These are phyloP conservation scores for Fusarium sp. DNA, from an alignment of 2,329 filamentous ascomycete genomes.

Conservation along the genomic window DNA sequence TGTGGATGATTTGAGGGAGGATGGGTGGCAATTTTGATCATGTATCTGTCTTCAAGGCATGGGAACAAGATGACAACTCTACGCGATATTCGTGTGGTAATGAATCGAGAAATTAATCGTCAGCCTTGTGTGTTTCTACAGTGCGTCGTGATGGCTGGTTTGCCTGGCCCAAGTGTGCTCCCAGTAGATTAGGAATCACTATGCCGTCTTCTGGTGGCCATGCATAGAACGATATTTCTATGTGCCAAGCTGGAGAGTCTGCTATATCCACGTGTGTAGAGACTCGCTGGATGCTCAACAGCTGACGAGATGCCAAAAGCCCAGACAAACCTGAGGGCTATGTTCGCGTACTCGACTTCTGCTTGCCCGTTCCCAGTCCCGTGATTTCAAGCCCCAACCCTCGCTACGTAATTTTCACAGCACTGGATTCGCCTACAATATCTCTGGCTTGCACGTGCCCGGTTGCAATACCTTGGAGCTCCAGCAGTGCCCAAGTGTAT, in stretches of 20 bases:
- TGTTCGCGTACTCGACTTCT: not conserved
- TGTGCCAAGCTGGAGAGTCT: not conserved
- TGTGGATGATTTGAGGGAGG: not conserved
- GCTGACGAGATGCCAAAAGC: not conserved
- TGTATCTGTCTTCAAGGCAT: not conserved
- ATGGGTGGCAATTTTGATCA: not conserved
- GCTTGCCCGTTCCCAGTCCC: not conserved
- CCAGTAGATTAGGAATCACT: not conserved
- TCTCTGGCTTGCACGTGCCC: not conserved
- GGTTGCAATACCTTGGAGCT: not conserved
- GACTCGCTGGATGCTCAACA: not conserved
- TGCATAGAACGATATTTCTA: not conserved
- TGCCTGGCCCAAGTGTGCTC: not conserved
- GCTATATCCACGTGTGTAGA: not conserved
- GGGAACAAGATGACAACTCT: not conserved
- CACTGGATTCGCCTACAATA: not conserved
- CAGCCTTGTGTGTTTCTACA: not conserved
- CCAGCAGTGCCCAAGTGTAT: not conserved
- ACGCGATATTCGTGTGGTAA: not conserved
- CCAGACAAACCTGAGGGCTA: not conserved
- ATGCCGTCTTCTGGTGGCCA: not conserved
- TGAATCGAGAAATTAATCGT: not conserved
- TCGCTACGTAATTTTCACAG: not conserved
- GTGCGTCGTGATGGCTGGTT: not conserved
- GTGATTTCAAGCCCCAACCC: not conserved